Base-by-base conservation (phyloP, 192 early-diverging fungal species). In the Chytriomyces sp. region DNA sequence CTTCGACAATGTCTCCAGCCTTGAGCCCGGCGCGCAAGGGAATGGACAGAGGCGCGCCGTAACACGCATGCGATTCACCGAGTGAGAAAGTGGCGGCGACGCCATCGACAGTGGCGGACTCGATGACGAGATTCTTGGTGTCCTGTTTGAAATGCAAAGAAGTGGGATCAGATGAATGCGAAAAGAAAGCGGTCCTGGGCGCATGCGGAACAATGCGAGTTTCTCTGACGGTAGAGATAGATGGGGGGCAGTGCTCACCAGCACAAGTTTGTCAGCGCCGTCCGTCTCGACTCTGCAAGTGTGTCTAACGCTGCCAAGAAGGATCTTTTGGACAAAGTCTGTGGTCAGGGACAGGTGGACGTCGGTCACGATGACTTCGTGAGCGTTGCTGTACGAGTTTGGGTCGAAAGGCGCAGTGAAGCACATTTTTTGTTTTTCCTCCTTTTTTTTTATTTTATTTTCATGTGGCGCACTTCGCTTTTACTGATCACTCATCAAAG, bases 311-410 rank as follows among this genome's bases (percentile, higher is more conserved):
- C 74, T 78, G 26, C 95, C 96, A 16, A 65, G 61, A 10, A 98
- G 80, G 47, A 86, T 80, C 77, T 93, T 91, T 67, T 72, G 62
- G 20, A 82, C 83, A 88, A 98, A 98, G 78, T 96, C 92, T 57
- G 92, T 91, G 1, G 83, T 82, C 46, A 94, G 87, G 79, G 88
- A 80, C 72, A 98, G 87, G 77, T 94, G 91, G 44, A 93, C 80
- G 79, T 96, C 93, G 63, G 69, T 86, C n/a, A 92, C 91, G 63
- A 85, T 81, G 46, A 95, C 83, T 67, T 93, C 86, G 79, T 87
- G 80, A 28, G 92, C 87, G 85, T 96, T 96, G 10, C 95, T 91
- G 53, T 89, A 91, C 61, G 92, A 93, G 81, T 89, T 96, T 47
- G 93, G 94, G 81, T 98, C 97, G 76, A n/a, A 57, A 20, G 53